phyloP scores from a whole-genome alignment of 73 alveolate species.

The Paramecium primaurelia region DNA sequence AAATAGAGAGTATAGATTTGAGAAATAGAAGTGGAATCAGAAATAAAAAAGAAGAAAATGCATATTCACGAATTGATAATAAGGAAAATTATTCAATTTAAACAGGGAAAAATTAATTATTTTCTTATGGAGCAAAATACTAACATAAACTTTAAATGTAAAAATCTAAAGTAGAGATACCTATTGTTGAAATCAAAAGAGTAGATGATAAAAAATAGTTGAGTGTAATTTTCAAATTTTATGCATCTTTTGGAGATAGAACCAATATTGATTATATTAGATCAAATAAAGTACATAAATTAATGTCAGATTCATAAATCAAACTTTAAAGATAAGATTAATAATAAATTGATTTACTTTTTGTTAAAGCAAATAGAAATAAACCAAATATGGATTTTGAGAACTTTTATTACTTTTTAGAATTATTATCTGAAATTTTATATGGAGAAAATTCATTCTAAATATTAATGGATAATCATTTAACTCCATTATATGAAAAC shows the following conservation, averaged over 20 bases:
- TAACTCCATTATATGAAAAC: slow-evolving; percentile 44
- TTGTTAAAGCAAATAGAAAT: slow-evolving; percentile 48
- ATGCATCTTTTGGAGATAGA: slow-evolving; percentile 62
- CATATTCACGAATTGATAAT: slow-evolving; percentile 19
- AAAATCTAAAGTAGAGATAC: background rate
- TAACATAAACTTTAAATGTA: background rate
- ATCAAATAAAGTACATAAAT: slow-evolving; percentile 52
- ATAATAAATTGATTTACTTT: slow-evolving; percentile 37
- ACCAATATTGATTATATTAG: slow-evolving; percentile 37
- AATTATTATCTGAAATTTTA: slow-evolving; percentile 12
- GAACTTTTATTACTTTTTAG: slow-evolving; percentile 24
- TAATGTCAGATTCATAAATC: slow-evolving; percentile 44
- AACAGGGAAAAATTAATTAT: background rate
- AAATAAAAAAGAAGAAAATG: background rate
- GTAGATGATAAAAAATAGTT: slow-evolving; percentile 37
- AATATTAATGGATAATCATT: slow-evolving; percentile 28
- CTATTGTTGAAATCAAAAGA: background rate
- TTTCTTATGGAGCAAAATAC: background rate
- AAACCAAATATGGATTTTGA: slow-evolving; percentile 60
- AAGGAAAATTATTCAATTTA: background rate
- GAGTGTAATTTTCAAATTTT: slow-evolving; percentile 50
- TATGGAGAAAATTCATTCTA: slow-evolving; percentile 17
- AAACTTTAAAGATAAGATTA: background rate
- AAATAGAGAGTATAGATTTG: background rate
- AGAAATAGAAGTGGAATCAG: background rate